These are phyloP conservation scores for Oidium heveae DNA, from an alignment of 2,329 filamentous ascomycete species.

Conservation along the genomic window DNA sequence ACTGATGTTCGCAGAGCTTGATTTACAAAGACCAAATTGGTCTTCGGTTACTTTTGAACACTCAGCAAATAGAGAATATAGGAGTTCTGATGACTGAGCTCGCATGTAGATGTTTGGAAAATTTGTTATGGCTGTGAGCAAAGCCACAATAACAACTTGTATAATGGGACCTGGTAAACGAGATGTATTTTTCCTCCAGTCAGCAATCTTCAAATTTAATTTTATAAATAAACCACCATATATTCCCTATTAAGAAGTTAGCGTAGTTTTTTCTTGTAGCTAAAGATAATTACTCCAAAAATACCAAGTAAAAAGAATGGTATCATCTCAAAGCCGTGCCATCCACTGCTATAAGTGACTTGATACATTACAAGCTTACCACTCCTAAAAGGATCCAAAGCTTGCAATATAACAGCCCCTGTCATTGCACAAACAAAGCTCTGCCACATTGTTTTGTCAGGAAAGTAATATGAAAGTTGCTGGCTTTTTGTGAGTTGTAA, in stretches of 20 bases:
- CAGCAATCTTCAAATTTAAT: conserved; percentile 65
- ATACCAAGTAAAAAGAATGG: conserved; percentile 74
- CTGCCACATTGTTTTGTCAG: conserved; percentile 99
- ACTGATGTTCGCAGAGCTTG: conserved; percentile 16
- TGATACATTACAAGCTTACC: conserved; percentile 92
- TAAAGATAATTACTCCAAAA: conserved; percentile 29
- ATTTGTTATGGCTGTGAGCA: conserved; percentile 71
- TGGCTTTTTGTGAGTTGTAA: conserved; percentile 12
- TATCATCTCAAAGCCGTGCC: conserved; percentile 84
- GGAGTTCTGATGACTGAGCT: conserved; percentile 71
- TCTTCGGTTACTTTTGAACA: conserved; percentile 58
- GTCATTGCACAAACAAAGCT: conserved; percentile 98
- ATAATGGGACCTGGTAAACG: conserved; percentile 48
- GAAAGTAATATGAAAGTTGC: conserved; percentile 92
- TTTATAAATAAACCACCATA: conserved; percentile 92
- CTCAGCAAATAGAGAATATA: conserved; percentile 78
- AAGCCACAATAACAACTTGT: conserved; percentile 56
- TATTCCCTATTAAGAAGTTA: conserved; percentile 16
- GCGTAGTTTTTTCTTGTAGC: not conserved
- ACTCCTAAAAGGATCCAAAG: conserved; percentile 79
- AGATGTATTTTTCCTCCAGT: conserved; percentile 43
- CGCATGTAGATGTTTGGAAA: conserved; percentile 95
- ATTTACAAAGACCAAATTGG: conserved; percentile 73
- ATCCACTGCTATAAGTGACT: conserved; percentile 72
- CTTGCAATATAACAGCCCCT: conserved; percentile 80